Percentiles rank a stretch among this genome's conserved stretches.
Evolutionary conservation across 345 rosid genomes (phyloP).

Genomic region (Isatis tinctoria): DNA sequence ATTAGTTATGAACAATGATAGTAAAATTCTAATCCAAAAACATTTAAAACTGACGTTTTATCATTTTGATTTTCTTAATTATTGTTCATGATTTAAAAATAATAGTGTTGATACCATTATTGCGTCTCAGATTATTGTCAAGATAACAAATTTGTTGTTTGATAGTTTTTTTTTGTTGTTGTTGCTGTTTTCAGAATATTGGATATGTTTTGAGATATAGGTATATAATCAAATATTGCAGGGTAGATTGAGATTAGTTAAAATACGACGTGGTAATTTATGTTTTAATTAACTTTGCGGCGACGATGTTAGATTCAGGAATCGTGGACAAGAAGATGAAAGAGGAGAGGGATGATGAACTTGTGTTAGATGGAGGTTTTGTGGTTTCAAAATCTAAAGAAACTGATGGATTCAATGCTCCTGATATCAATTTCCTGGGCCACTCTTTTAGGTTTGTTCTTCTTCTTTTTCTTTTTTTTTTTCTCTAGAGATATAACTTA

Average conservation of each 20-base stretch:
- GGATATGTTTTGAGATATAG: background rate
- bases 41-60: background rate
- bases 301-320: conserved; percentile 27
- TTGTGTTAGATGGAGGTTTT: conserved; percentile 50
- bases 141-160: background rate
- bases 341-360: conserved; percentile 30
- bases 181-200: background rate
- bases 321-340: conserved; percentile 32
- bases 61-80: background rate
- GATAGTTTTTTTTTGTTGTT: background rate
- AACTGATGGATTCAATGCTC: conserved; percentile 30
- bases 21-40: background rate
- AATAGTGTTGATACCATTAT: background rate
- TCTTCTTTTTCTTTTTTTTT: background rate
- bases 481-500: background rate
- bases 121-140: background rate
- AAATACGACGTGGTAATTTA: background rate
- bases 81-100: background rate
- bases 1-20: background rate
- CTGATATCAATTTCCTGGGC: conserved; percentile 38
- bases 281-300: background rate
- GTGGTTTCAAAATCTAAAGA: conserved; percentile 30
- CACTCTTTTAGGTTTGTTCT: conserved; percentile 35
- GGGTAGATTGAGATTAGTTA: no score
- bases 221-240: no score